Percentiles rank a stretch among this genome's conserved stretches.
Conservation (phyloP, 495 filamentous ascomycete species). For the Aspergillus bertholletiae region DNA sequence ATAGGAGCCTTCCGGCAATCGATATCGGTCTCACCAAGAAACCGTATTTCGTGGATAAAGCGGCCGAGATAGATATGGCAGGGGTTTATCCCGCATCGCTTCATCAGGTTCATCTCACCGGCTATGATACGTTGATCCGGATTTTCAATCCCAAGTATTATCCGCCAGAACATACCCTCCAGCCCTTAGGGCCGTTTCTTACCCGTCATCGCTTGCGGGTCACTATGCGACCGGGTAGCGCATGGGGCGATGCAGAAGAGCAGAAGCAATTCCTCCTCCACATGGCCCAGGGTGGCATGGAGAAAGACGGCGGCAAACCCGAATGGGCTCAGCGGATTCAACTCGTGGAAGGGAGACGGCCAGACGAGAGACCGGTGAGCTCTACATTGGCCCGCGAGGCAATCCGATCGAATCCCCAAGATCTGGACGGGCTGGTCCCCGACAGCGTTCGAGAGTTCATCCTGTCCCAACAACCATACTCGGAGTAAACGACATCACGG, state of each 20-base stretch:
- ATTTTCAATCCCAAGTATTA: slow-evolving; percentile 88
- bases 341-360: slow-evolving; percentile 59
- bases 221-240: slow-evolving; percentile 63
- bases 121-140: slow-evolving; percentile 84
- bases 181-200: slow-evolving; percentile 66
- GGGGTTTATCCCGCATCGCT: slow-evolving; percentile 42
- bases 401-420: slow-evolving; percentile 48
- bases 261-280: slow-evolving; percentile 57
- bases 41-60: slow-evolving; percentile 86
- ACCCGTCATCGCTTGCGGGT: slow-evolving; percentile 65
- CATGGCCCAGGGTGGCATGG: slow-evolving; percentile 48
- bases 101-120: slow-evolving; percentile 75
- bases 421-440: slow-evolving; percentile 61
- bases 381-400: slow-evolving; percentile 77
- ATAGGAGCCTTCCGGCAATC: slow-evolving; percentile 37
- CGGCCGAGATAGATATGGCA: slow-evolving; percentile 56
- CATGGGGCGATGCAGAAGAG: slow-evolving; percentile 59
- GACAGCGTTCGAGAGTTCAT: slow-evolving; percentile 59
- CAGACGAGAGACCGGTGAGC: slow-evolving; percentile 59
- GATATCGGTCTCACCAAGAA: slow-evolving; percentile 81
- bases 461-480: slow-evolving; percentile 34
- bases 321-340: slow-evolving; percentile 72
- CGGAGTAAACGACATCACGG: not conserved
- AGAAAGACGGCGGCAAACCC: slow-evolving; percentile 52
- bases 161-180: slow-evolving; percentile 47